phyloP scores from a whole-genome alignment of 306 rosid species.

The Benincasa hispida region DNA sequence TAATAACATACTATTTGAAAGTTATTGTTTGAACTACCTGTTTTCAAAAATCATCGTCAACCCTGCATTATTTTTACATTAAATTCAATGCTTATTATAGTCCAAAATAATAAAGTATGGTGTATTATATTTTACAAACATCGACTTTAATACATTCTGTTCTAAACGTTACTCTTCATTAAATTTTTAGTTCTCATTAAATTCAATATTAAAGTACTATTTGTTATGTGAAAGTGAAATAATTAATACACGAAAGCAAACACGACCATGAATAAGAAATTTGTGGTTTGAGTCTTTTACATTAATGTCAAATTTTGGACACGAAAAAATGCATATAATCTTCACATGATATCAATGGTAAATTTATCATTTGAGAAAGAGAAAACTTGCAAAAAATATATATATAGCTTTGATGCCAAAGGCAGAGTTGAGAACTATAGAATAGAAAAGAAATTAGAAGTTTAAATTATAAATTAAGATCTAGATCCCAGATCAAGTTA shows the following conservation, averaged over 20 bases:
- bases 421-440: too few species aligned
- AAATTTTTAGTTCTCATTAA: not conserved
- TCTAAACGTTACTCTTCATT: not conserved
- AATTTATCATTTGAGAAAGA: too few species aligned
- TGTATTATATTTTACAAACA: not conserved
- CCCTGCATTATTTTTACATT: not conserved
- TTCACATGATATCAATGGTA: too few species aligned
- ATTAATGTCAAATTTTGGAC: too few species aligned
- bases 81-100: not conserved
- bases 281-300: too few species aligned
- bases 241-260: not conserved
- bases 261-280: too few species aligned
- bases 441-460: too few species aligned
- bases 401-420: too few species aligned
- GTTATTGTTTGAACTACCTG: not conserved
- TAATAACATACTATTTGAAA: not conserved
- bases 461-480: too few species aligned
- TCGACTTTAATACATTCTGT: not conserved
- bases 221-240: not conserved
- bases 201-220: not conserved
- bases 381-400: too few species aligned
- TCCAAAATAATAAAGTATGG: not conserved
- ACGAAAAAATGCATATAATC: too few species aligned
- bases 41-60: not conserved
- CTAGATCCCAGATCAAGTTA: too few species aligned